These are phyloP conservation scores for Boeremia exigua DNA, from an alignment of 2,329 filamentous ascomycete genomes.

Conservation along the genomic window DNA sequence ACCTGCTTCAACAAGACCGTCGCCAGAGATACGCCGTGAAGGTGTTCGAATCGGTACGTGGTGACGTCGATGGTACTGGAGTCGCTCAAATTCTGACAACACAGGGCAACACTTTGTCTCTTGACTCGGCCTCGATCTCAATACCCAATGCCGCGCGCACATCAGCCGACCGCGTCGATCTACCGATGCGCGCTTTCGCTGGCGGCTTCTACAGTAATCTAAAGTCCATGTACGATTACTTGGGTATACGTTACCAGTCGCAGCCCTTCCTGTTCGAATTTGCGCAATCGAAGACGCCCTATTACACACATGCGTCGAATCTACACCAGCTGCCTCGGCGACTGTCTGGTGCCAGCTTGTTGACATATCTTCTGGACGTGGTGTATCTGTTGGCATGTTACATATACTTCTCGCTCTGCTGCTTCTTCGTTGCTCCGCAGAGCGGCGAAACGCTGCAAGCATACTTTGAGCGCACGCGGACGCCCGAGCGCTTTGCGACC, in stretches of 20 bases:
- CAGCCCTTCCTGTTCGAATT: conserved; percentile 63
- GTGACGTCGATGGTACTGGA: neutral
- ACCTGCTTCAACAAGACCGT: conserved; percentile 52
- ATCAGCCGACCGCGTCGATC: conserved; percentile 50
- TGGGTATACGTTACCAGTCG: conserved; percentile 58
- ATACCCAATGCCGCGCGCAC: conserved; percentile 36
- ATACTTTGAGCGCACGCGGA: conserved; percentile 59
- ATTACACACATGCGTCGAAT: conserved; percentile 63
- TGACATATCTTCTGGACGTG: conserved; percentile 54
- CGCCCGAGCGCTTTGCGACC: conserved; percentile 56
- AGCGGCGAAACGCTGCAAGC: conserved; percentile 55
- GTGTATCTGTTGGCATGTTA: conserved; percentile 58
- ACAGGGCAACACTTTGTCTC: conserved; percentile 53
- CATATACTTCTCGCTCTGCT: conserved; percentile 61
- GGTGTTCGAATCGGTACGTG: conserved; percentile 54
- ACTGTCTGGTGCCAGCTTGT: conserved; percentile 42
- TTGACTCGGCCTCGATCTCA: conserved; percentile 55
- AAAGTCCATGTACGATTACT: conserved; percentile 62
- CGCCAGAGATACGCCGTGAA: conserved; percentile 51
- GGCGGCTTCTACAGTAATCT: conserved; percentile 63
- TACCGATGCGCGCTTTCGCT: conserved; percentile 61
- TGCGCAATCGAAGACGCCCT: conserved; percentile 45
- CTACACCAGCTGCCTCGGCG: conserved; percentile 58
- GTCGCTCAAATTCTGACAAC: neutral
- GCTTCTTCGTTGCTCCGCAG: conserved; percentile 55